Base-by-base conservation (phyloP, 305 asterid species). In the Solanum hybrid region DNA sequence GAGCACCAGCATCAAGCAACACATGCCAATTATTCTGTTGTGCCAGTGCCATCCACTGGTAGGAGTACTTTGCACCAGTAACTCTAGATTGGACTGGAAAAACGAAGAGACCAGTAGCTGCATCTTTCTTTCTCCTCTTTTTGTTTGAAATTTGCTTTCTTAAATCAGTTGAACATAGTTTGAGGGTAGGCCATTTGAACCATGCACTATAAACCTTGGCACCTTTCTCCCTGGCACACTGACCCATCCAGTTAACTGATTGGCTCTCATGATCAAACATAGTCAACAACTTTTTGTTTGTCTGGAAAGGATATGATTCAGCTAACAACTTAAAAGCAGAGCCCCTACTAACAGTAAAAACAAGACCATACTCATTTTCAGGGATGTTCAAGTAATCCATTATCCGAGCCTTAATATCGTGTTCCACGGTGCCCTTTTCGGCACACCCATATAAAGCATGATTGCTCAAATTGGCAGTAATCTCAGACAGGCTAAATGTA, bases 1-100 rank as follows among this genome's bases (percentile, higher is more conserved):
- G 92, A 1, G 99, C 94, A 20, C 99, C 99, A 57, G 99, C 99
- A 92, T 96, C 99, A 83, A 97, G 98, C 92, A 95, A 95, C 27
- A 97, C 99, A 57, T 97, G 99, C 99, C 99, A 97, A 85, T 96
- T 97, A 90, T 97, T 97, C 94, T 97, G 99, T 91, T 97, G 99
- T 89, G 99, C 99, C 92, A 97, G 87, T 33, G 99, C 98, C 99
- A 97, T 97, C 99, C 99, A 97, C 89, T 97, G 99, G 90, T 97
- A 97, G 7, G 99, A 97, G 91, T 97, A 97, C 92, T 96, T 97
- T 0, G 99, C 98, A 70, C 99, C 99, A 0, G 98, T 96, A 78
- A 97, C 99, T 89, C 99, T 93, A 37, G 99, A 97, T 90, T 97
- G 99, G 37, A 97, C 99, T 31, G 99, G 99, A 90, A 97, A 97